These are phyloP conservation scores for Mikania micrantha DNA, from an alignment of 129 eudicot genomes.

Conservation along the genomic window DNA sequence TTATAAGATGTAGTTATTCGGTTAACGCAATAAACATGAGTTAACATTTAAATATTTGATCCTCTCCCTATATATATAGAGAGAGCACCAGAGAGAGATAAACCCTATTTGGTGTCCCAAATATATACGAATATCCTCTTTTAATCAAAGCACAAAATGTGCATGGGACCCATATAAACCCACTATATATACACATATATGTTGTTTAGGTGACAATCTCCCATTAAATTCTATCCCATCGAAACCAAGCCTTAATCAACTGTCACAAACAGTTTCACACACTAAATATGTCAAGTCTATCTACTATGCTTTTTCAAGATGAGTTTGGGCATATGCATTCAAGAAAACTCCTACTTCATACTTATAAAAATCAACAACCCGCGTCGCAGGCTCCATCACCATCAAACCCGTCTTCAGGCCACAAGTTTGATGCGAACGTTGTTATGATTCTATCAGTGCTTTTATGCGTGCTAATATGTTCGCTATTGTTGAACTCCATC, in stretches of 20 bases:
- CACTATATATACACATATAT: neutral
- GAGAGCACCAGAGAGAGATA: no score
- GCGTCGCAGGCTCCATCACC: neutral
- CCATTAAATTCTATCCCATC: neutral
- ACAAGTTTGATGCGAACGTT: neutral
- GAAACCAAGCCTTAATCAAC: neutral
- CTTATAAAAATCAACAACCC: no score
- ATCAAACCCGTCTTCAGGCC: neutral
- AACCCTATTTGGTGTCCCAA: neutral
- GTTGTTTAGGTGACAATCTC: neutral
- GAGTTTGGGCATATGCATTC: neutral
- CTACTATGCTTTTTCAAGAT: neutral
- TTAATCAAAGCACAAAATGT: neutral
- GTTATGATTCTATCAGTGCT: slow-evolving; percentile 68
- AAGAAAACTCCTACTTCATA: neutral
- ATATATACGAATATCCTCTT: neutral
- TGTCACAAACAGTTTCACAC: neutral
- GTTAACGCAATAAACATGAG: no score
- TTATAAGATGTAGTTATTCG: no score
- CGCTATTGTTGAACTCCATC: slow-evolving; percentile 73
- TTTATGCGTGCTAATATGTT: slow-evolving; percentile 75
- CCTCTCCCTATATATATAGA: no score
- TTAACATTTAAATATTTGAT: no score
- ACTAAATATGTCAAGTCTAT: neutral
- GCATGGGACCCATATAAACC: neutral